A percentile compares a stretch with the other conserved stretches of the same genome.
These are phyloP conservation scores for Tetrahymena elliotti DNA, from an alignment of 73 alveolate species.

Conservation along the genomic window DNA sequence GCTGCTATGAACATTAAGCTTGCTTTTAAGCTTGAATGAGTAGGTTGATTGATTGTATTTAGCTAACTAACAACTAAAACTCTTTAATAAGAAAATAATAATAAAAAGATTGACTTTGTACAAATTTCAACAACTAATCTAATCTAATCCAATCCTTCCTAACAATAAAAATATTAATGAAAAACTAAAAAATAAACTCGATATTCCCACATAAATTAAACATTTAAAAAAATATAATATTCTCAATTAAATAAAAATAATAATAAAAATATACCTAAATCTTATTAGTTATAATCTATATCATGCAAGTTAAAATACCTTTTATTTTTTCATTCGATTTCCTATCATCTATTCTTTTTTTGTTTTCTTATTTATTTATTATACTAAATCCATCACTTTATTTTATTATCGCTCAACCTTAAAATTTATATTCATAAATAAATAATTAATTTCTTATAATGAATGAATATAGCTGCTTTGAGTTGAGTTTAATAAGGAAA, in stretches of 20 bases:
- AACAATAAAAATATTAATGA: not conserved
- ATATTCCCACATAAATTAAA: not conserved
- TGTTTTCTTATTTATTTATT: too few species aligned
- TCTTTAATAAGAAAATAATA: not conserved
- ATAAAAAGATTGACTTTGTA: not conserved
- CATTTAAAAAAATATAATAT: too few species aligned
- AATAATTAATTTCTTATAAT: too few species aligned
- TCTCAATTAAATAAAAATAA: not conserved
- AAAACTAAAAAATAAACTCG: not conserved
- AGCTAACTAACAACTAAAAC: not conserved
- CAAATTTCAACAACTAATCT: not conserved
- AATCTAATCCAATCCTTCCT: not conserved
- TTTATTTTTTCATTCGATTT: not conserved
- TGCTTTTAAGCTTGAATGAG: slow-evolving; percentile 36
- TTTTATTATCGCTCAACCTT: too few species aligned
- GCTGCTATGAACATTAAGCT: slow-evolving; percentile 96
- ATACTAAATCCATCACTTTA: too few species aligned
- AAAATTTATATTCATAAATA: too few species aligned
- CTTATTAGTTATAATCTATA: not conserved
- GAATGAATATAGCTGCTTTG: too few species aligned
- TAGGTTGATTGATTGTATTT: not conserved
- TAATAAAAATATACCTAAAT: not conserved
- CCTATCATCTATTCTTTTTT: not conserved
- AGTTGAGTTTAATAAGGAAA: too few species aligned
- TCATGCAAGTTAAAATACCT: not conserved